phyloP scores from a whole-genome alignment of 2,329 filamentous ascomycete species.

The Apiospora rasikravindrae region DNA sequence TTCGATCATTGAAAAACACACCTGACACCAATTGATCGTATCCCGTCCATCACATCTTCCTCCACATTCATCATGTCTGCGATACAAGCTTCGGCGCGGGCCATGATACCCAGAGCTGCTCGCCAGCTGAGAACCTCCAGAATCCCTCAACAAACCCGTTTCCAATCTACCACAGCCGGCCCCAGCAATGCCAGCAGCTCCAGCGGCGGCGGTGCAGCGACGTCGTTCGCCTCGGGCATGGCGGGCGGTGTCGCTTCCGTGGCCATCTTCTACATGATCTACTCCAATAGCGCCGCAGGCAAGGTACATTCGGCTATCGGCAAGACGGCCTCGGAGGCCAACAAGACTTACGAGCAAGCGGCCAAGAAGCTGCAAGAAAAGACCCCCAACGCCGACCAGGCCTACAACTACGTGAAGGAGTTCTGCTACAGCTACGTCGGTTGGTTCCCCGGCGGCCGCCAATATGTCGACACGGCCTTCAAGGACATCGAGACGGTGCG shows the following conservation, averaged over 20 bases:
- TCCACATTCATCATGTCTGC: constrained; percentile 8
- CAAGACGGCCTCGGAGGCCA: constrained; percentile 57
- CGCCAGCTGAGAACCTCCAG: constrained; percentile 2
- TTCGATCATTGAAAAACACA: neutral
- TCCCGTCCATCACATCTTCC: neutral
- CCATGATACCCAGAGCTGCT: constrained; percentile 9
- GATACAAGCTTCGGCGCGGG: neutral
- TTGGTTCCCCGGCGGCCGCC: constrained; percentile 73
- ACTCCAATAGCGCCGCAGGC: constrained; percentile 1
- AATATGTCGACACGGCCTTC: constrained; percentile 73
- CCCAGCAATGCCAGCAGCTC: neutral
- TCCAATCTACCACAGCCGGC: constrained; percentile 13
- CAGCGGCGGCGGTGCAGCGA: neutral
- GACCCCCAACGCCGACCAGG: constrained; percentile 70
- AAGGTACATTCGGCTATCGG: constrained; percentile 43
- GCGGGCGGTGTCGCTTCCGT: constrained; percentile 1
- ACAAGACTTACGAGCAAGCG: constrained; percentile 64
- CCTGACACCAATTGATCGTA: neutral
- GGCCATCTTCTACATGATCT: neutral
- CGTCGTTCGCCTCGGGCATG: constrained; percentile 6
- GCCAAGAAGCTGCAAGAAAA: constrained; percentile 65
- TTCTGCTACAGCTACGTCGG: constrained; percentile 71
- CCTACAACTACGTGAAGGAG: constrained; percentile 67
- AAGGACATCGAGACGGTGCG: constrained; percentile 72
- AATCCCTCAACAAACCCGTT: constrained; percentile 1